phyloP scores from a whole-genome alignment of 106 monocot genomes.

The Acanthochlamys bracteata region DNA sequence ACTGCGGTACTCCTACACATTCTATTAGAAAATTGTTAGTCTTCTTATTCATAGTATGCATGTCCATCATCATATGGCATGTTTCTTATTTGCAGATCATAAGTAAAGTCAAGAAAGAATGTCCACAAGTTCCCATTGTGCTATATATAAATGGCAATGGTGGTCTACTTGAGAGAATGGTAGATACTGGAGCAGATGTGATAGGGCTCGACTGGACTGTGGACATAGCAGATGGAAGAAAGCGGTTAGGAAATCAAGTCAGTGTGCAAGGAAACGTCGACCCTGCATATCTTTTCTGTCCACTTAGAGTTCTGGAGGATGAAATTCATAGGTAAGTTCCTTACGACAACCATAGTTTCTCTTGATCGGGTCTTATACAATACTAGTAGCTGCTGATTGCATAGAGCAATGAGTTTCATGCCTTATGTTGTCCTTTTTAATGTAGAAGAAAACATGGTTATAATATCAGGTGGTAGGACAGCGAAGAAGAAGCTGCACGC shows the following conservation, averaged over 20 bases:
- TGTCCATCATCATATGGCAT: neutral
- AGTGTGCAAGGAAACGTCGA: conserved; percentile 89
- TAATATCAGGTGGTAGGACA: too few relatives aligned
- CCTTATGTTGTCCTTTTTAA: too few relatives aligned
- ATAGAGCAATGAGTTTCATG: too few relatives aligned
- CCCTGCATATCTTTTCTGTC: conserved; percentile 80
- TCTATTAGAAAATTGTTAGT: too few relatives aligned
- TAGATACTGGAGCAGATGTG: conserved; percentile 69
- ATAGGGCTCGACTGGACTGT: conserved; percentile 99
- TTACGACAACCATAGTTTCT: neutral
- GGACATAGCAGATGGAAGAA: conserved; percentile 92
- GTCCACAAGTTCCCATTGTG: conserved; percentile 69
- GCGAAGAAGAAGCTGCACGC: too few relatives aligned
- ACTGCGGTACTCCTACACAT: too few relatives aligned
- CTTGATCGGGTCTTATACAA: neutral
- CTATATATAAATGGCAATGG: conserved; percentile 90
- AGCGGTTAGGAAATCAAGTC: conserved; percentile 53
- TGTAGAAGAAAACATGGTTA: too few relatives aligned
- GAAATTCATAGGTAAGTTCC: conserved; percentile 83
- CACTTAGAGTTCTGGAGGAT: conserved; percentile 69
- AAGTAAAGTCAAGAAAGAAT: conserved; percentile 46
- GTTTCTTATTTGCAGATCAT: conserved; percentile 56
- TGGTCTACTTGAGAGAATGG: conserved; percentile 81
- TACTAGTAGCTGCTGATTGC: neutral
- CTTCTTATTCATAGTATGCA: neutral